Conservation (phyloP, 2,329 filamentous ascomycete genomes). For the Lachnellula arida region DNA sequence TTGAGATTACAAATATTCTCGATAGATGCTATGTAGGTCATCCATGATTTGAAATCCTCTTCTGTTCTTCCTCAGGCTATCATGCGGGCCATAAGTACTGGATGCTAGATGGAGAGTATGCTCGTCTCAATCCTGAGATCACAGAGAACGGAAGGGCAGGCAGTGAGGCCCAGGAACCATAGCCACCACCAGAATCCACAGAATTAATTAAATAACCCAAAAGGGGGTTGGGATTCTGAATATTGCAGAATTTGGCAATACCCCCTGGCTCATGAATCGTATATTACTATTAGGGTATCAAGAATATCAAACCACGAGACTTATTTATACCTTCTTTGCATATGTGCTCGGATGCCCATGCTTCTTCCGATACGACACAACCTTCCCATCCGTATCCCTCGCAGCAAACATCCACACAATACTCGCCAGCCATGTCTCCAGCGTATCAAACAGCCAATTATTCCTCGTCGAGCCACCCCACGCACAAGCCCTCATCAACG, state of each 20-base stretch:
- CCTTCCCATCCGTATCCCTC: conserved; percentile 52
- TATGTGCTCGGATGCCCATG: conserved; percentile 52
- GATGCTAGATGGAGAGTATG: neutral
- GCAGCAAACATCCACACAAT: conserved; percentile 56
- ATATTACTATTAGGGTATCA: neutral
- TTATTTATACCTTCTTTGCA: conserved; percentile 15
- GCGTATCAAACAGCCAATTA: conserved; percentile 54
- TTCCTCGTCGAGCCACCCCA: conserved; percentile 54
- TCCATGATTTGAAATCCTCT: too few relatives aligned
- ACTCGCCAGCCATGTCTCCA: conserved; percentile 49
- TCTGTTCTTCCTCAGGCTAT: neutral
- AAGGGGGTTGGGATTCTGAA: neutral
- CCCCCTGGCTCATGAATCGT: neutral
- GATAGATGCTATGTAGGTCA: too few relatives aligned
- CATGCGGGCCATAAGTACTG: neutral
- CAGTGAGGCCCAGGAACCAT: too few relatives aligned
- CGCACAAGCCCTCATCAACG: conserved; percentile 61
- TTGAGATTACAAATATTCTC: too few relatives aligned
- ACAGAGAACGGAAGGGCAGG: neutral
- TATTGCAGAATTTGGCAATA: neutral
- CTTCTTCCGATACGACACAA: conserved; percentile 51
- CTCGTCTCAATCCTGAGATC: neutral
- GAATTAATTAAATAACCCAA: too few relatives aligned
- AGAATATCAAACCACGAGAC: neutral
- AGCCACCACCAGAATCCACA: neutral